These are phyloP conservation scores for Scorias spongiosa DNA, from an alignment of 2,329 filamentous ascomycete species.

Conservation along the genomic window DNA sequence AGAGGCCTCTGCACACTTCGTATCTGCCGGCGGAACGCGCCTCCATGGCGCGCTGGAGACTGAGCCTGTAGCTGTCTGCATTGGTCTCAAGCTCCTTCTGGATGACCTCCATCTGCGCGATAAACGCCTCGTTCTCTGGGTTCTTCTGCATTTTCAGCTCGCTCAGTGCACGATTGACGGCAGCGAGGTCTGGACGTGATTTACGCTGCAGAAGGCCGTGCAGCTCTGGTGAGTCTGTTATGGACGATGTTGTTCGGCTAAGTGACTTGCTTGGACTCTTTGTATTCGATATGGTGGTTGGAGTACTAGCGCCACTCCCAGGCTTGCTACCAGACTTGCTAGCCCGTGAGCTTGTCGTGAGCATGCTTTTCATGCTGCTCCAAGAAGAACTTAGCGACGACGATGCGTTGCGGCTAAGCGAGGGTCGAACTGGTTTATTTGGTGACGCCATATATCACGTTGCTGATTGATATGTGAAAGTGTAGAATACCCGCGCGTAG, in stretches of 20 bases:
- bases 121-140: neutral
- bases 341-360: neutral
- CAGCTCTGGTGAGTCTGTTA: conserved; percentile 1
- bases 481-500: too few species aligned
- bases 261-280: neutral
- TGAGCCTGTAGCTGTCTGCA: conserved; percentile 5
- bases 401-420: neutral
- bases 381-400: neutral
- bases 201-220: conserved; percentile 1
- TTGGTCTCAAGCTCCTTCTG: neutral
- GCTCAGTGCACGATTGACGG: conserved; percentile 1
- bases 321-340: neutral
- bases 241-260: neutral
- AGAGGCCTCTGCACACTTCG: conserved; percentile 10
- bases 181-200: conserved; percentile 1
- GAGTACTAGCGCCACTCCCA: neutral
- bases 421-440: neutral
- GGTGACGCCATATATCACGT: neutral
- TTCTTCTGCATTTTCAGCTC: neutral
- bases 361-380: neutral
- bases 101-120: neutral
- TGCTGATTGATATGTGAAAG: too few species aligned
- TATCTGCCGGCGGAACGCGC: conserved; percentile 5
- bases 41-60: conserved; percentile 10
- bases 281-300: neutral